Base-by-base conservation (phyloP, 1,284 basidiomycete genomes). In the Mrakiaceae sp. region DNA sequence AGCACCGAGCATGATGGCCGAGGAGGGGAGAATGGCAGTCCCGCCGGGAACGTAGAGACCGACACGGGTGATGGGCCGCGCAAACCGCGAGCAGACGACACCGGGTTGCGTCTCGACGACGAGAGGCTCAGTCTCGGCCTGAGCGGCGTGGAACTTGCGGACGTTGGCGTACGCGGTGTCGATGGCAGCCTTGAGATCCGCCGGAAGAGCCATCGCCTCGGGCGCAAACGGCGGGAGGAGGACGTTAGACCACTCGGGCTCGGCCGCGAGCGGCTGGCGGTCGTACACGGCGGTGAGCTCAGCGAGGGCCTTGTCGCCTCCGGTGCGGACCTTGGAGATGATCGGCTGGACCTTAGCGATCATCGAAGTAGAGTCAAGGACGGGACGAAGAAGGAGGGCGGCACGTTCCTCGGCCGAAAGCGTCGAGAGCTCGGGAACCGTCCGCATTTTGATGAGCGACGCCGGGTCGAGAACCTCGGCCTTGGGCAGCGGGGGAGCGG, bases 31-130 rank as follows among this genome's bases (percentile, higher is more conserved):
- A 57, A 98, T 84, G 1, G 96, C 96, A 1, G 95, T 98, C 48
- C 96, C 96, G 43, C 96, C 96, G 1, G 96, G 96, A 2, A 99
- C 90, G 77, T 99, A 99, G 60, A 99, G 79, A 49, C 96, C 96
- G 46, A 99, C 96, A 44, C 93, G 86, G 65, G 90, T 85, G 72
- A 99, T 95, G 10, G 96, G 88, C 54, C 92, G 84, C 3, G 92
- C 87, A 75, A 98, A 98, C 54, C 96, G 84, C 53, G 90, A 87
- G 78, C 93, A 97, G 1, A 90, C 85, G 43, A 99, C 94, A 8
- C 96, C 96, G 2, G 95, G 93, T 90, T 94, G 98, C 6, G 96
- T 98, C 77, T 98, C 92, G 12, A 99, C 90, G 9, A 84, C 81
- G 56, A 98, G 80, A 39, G 85, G 80, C 49, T 83, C 81, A 57